A percentile compares a stretch with the other conserved stretches of the same genome.
These are phyloP conservation scores for Penicillium sp. DNA, from an alignment of 2,329 filamentous ascomycete genomes.

Conservation along the genomic window DNA sequence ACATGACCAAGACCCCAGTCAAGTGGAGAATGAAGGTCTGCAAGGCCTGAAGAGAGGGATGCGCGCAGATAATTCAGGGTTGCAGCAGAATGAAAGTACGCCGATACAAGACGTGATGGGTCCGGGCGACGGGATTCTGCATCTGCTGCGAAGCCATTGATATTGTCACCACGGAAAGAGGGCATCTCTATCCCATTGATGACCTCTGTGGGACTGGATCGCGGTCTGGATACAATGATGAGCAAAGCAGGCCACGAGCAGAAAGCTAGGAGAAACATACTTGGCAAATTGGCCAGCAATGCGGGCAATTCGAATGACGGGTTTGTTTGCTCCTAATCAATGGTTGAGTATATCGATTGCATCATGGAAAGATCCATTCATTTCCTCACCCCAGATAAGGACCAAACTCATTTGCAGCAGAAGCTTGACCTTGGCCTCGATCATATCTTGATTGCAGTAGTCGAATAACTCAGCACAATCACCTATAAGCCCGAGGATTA, in stretches of 20 bases:
- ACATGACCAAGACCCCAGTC: conserved; percentile 97
- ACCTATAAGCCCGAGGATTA: conserved; percentile 30
- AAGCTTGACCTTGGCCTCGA: conserved; percentile 96
- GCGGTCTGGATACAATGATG: conserved; percentile 54
- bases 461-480: conserved; percentile 98
- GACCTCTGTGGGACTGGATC: conserved; percentile 84
- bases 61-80: conserved; percentile 92
- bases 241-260: not conserved
- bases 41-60: conserved; percentile 82
- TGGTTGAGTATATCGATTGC: conserved; percentile 1
- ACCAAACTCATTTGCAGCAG: conserved; percentile 96
- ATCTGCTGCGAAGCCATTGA: conserved; percentile 77
- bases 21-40: conserved; percentile 88
- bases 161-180: conserved; percentile 91
- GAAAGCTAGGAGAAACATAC: conserved; percentile 26
- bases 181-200: conserved; percentile 80
- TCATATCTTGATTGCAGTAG: conserved; percentile 87
- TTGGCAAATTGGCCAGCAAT: conserved; percentile 99
- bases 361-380: not conserved
- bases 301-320: conserved; percentile 89
- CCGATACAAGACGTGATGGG: conserved; percentile 80
- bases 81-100: conserved; percentile 93
- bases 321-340: conserved; percentile 62
- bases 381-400: conserved; percentile 74
- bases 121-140: conserved; percentile 78